Percentiles rank a stretch among this genome's conserved stretches.
Evolutionary conservation across 2,329 filamentous ascomycete species (phyloP).

Genomic region (Orbilia quercus): DNA sequence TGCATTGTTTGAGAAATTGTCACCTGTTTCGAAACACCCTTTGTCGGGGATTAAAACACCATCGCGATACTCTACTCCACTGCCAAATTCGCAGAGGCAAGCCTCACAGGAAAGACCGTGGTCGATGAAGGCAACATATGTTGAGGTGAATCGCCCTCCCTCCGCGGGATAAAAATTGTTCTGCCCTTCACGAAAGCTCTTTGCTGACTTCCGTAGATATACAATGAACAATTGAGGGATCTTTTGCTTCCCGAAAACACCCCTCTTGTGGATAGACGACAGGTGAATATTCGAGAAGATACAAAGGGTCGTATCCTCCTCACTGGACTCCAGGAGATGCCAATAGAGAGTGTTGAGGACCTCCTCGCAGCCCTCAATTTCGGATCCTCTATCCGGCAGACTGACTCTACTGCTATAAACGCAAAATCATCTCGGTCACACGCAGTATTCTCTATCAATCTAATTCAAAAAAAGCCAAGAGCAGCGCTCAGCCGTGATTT

Average conservation of each 20-base stretch:
- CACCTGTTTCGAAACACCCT: slow-evolving; percentile 66
- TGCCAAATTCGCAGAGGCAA: slow-evolving; percentile 66
- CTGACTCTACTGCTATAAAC: slow-evolving; percentile 96
- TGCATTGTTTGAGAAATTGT: slow-evolving; percentile 85
- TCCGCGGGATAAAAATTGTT: background rate
- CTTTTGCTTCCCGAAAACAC: slow-evolving; percentile 79
- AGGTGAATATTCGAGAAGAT: slow-evolving; percentile 93
- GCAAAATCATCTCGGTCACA: slow-evolving; percentile 97
- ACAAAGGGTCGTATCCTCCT: slow-evolving; percentile 92
- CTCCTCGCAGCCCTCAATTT: slow-evolving; percentile 88
- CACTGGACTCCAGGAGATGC: slow-evolving; percentile 86
- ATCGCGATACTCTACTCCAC: slow-evolving; percentile 76
- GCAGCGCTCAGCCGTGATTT: slow-evolving; percentile 66
- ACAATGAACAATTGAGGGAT: slow-evolving; percentile 95
- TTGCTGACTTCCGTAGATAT: slow-evolving; percentile 73
- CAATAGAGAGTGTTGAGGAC: slow-evolving; percentile 91
- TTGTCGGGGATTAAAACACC: slow-evolving; percentile 82
- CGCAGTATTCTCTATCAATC: slow-evolving; percentile 93
- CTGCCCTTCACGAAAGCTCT: background rate
- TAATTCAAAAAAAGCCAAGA: slow-evolving; percentile 79
- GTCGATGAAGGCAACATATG: slow-evolving; percentile 93
- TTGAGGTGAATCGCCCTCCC: slow-evolving; percentile 68
- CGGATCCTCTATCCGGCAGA: slow-evolving; percentile 93
- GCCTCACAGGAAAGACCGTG: slow-evolving; percentile 76
- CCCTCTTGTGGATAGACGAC: slow-evolving; percentile 76